Evolutionary conservation across 2,329 filamentous ascomycete genomes (phyloP).

Genomic region (Helotiales sp.): DNA sequence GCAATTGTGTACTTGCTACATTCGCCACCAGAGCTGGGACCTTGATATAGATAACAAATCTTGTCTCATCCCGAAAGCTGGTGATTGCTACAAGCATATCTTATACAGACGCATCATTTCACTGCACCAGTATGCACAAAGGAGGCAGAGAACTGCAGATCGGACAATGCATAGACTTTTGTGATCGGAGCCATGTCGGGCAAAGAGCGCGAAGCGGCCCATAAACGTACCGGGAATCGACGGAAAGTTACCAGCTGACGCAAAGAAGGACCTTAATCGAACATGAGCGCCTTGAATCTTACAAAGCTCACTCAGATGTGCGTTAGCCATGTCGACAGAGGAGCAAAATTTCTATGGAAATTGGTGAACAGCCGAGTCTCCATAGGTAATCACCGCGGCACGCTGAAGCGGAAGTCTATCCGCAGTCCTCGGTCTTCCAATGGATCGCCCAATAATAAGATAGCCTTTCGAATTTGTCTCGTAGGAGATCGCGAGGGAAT

Average conservation of each 20-base stretch:
- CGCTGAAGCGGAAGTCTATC: neutral
- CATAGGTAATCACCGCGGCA: constrained; percentile 5
- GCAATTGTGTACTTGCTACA: neutral
- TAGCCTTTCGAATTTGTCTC: neutral
- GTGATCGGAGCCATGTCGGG: neutral
- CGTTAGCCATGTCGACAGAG: neutral
- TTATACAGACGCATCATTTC: neutral
- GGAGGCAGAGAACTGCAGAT: neutral
- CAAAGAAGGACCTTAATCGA: neutral
- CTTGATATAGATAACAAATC: constrained; percentile 5
- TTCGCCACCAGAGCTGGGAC: neutral
- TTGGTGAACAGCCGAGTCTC: neutral
- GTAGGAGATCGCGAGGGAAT: neutral
- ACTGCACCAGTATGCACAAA: neutral
- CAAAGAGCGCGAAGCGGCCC: neutral
- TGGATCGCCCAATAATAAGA: neutral
- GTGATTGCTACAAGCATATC: neutral
- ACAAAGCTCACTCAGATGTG: constrained; percentile 2
- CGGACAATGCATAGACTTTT: neutral
- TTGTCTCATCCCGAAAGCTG: neutral
- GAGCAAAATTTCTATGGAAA: neutral
- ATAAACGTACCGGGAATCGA: neutral
- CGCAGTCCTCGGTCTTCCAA: neutral
- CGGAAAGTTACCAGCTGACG: neutral
- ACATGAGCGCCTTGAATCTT: neutral